These are phyloP conservation scores for Colletotrichum noveboracense DNA, from an alignment of 2,329 filamentous ascomycete species.

Conservation along the genomic window DNA sequence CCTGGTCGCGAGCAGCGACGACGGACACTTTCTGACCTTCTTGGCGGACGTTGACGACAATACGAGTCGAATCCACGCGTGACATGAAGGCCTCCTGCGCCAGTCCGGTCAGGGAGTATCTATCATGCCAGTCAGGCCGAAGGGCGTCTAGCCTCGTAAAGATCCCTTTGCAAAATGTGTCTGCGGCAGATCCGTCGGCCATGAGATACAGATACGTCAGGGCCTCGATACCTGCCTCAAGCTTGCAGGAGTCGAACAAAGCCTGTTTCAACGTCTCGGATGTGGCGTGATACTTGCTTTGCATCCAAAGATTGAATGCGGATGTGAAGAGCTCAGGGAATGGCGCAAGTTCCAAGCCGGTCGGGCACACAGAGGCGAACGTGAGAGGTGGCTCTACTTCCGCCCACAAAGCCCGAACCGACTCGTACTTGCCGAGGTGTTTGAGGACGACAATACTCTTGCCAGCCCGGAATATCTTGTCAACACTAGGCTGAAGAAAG, in stretches of 20 bases:
- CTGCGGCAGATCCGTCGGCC: conserved; percentile 72
- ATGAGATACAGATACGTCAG: conserved; percentile 79
- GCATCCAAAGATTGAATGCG: conserved; percentile 78
- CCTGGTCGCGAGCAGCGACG: conserved; percentile 39
- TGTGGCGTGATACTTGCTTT: conserved; percentile 74
- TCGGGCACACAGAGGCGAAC: conserved; percentile 60
- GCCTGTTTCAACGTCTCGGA: conserved; percentile 68
- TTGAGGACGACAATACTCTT: conserved; percentile 89
- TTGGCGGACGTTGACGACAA: conserved; percentile 62
- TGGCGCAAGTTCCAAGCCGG: conserved; percentile 57
- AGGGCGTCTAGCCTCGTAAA: conserved; percentile 76
- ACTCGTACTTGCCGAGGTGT: conserved; percentile 63
- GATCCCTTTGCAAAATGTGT: conserved; percentile 69
- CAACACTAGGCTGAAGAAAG: conserved; percentile 74
- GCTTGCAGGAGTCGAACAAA: conserved; percentile 72
- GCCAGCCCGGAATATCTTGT: conserved; percentile 82
- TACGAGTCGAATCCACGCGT: conserved; percentile 62
- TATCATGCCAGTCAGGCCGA: conserved; percentile 74
- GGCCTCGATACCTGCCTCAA: conserved; percentile 68
- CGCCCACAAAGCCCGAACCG: conserved; percentile 33
- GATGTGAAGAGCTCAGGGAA: conserved; percentile 77
- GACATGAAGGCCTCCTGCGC: conserved; percentile 73
- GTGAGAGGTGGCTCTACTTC: conserved; percentile 54
- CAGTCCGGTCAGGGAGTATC: conserved; percentile 79
- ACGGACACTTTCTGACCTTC: conserved; percentile 45